Conservation (phyloP, 352 stramenopile genomes). For the Thalassiosira livingstoniorum region DNA sequence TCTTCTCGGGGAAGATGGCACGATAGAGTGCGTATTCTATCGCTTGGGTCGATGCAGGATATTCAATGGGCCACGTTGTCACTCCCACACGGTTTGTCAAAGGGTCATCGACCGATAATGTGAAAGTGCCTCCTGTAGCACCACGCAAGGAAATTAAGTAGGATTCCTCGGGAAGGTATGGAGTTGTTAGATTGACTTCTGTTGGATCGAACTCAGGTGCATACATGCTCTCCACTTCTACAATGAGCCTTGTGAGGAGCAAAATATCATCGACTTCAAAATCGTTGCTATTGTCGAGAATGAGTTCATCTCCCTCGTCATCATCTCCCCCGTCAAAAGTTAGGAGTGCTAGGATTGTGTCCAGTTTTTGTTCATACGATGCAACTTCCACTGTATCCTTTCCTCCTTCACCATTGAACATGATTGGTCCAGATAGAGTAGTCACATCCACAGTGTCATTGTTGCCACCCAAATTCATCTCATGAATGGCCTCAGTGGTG, state of each 20-base stretch:
- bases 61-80: slow-evolving; percentile 24
- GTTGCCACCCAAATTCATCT: slow-evolving; percentile 44
- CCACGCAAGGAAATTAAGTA: slow-evolving; percentile 50
- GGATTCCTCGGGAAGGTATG: slow-evolving; percentile 37
- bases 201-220: slow-evolving; percentile 5
- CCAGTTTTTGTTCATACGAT: slow-evolving; percentile 42
- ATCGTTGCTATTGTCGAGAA: slow-evolving; percentile 52
- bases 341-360: slow-evolving; percentile 41
- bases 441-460: slow-evolving; percentile 46
- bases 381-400: slow-evolving; percentile 46
- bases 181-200: slow-evolving; percentile 25
- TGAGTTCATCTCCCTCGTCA: slow-evolving; percentile 30
- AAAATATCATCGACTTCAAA: slow-evolving; percentile 36
- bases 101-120: slow-evolving; percentile 46
- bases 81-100: neutral
- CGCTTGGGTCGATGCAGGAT: slow-evolving; percentile 22
- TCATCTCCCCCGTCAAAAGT: slow-evolving; percentile 55
- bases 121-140: slow-evolving; percentile 47
- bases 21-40: slow-evolving; percentile 32
- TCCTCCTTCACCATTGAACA: slow-evolving; percentile 50
- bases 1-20: slow-evolving; percentile 21
- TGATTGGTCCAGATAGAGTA: slow-evolving; percentile 43
- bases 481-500: slow-evolving; percentile 47
- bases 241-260: slow-evolving; percentile 42
- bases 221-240: slow-evolving; percentile 57